phyloP scores from a whole-genome alignment of 208 protist genomes.

The Naegleria fowleri region DNA sequence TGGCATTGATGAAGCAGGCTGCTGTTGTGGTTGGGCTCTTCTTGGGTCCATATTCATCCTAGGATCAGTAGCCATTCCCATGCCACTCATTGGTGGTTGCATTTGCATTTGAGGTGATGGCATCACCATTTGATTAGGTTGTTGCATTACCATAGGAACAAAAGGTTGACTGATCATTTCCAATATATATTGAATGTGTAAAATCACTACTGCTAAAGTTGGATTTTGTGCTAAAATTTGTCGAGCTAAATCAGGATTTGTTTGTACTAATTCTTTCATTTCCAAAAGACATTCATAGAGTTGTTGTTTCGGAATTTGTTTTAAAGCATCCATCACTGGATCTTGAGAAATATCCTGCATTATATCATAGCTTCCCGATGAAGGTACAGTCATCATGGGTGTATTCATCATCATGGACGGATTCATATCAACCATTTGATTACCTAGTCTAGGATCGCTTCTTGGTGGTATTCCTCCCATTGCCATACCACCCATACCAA shows the following conservation, averaged over 20 bases:
- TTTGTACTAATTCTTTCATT: constrained; percentile 12
- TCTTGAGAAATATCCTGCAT: background rate
- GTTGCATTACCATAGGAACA: background rate
- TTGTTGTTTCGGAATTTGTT: background rate
- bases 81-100: background rate
- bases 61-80: background rate
- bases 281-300: background rate
- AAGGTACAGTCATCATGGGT: background rate
- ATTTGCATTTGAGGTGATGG: background rate
- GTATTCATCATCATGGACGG: background rate
- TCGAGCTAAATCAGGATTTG: background rate
- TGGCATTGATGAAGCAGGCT: background rate
- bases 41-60: background rate
- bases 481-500: background rate
- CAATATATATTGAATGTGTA: constrained; percentile 10
- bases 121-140: background rate
- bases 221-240: constrained; percentile 22
- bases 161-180: constrained; percentile 11
- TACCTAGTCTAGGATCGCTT: background rate
- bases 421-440: background rate
- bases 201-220: background rate
- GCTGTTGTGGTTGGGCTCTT: background rate
- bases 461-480: background rate
- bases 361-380: background rate
- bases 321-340: background rate